Conservation (phyloP, 345 rosid species). For the Salix exigua region DNA sequence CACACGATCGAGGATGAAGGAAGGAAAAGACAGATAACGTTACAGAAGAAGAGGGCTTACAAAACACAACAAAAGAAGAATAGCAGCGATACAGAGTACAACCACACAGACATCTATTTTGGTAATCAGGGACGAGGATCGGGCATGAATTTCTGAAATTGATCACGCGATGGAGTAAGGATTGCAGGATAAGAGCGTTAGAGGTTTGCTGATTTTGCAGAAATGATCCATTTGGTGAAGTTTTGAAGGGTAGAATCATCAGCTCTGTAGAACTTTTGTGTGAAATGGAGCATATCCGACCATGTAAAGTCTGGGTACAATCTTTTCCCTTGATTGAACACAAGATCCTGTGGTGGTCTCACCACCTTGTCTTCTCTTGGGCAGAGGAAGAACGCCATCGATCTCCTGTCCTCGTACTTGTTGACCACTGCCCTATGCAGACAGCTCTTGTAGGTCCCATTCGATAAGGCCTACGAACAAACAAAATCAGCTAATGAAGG, state of each 20-base stretch:
- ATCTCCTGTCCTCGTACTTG: conserved; percentile 33
- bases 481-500: background rate
- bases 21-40: no score
- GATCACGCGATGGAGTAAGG: no score
- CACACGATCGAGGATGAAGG: no score
- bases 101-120: no score
- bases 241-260: conserved; percentile 30
- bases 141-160: no score
- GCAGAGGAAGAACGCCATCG: conserved; percentile 43
- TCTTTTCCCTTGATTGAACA: conserved; percentile 12
- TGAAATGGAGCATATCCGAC: conserved; percentile 36
- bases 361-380: conserved; percentile 44
- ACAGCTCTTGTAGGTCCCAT: conserved; percentile 45
- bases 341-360: conserved; percentile 32
- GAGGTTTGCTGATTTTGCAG: conserved; percentile 4
- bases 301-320: conserved; percentile 46
- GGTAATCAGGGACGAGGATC: no score
- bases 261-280: conserved; percentile 35
- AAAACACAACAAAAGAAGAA: no score
- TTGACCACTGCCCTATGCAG: conserved; percentile 49
- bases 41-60: no score
- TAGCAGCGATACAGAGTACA: no score
- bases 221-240: conserved; percentile 30
- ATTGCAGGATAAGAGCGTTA: background rate
- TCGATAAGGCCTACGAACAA: conserved; percentile 40